Evolutionary conservation across 768 basidiomycete species (phyloP), one percentile per base, ranked within the genome.

Genomic region (Inosperma sp.): DNA sequence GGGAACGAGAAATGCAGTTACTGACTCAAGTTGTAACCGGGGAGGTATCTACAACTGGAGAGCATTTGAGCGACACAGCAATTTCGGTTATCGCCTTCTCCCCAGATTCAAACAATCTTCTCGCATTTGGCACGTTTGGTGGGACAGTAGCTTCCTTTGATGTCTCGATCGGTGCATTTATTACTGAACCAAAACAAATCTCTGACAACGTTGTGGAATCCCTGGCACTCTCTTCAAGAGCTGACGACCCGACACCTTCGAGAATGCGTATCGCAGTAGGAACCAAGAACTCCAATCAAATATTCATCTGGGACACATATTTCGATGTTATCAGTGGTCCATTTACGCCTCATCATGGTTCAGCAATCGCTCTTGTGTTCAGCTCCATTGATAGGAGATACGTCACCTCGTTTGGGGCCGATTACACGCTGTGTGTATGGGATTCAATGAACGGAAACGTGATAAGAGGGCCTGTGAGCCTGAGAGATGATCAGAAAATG

Each of bases 21-120:
- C n/a, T n/a, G 7, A 27, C 53, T 7, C 17, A 21, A 2, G 26
- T 53, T 7, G 54, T 52, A 53, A 39, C 44, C 34, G 14, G 30
- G 17, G 25, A 7, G 2, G 44, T 29, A 9, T 1, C 31, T 19
- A 33, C 14, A 22, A 25, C 21, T 13, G 46, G 21, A 10, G 12
- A 5, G 29, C 25, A 31, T 7, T 6, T 17, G 12, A 17, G 21
- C n/a, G n/a, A n/a, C n/a, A n/a, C n/a, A n/a, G 3, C 8, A 4
- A 17, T 55, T 23, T 19, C 4, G 21, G 29, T 22, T 8, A 16
- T 56, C 7, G 47, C 31, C 17, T 48, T 56, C 44, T 56, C 46
- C 13, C 40, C 36, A 12, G 43, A 55, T 17, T 45, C 46, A 8
- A n/a, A n/a, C 5, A 13, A 22, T 29, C 36, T 45, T 13, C 33